Evolutionary conservation across 2,329 filamentous ascomycete genomes (phyloP), one percentile per base, ranked within the genome.

Genomic region (Cryphonectria naterciae): DNA sequence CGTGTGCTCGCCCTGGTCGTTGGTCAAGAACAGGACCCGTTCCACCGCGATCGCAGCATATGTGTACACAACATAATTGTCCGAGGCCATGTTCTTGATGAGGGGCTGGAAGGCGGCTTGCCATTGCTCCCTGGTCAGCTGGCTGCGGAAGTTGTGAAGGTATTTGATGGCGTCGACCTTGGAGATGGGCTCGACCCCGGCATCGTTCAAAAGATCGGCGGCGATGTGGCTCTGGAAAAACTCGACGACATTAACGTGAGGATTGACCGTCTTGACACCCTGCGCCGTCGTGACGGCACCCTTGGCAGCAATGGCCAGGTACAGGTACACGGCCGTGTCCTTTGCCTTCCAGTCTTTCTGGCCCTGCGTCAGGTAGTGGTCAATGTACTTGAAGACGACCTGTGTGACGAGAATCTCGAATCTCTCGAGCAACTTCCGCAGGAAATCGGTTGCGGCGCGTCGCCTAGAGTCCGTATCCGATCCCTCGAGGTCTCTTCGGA

Each of bases 121-220:
- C 94, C 96, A 98, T 80, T 98, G 93, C 46, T 95, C 91, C 79
- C 93, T 93, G 25, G 94, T 95, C 73, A 99, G 87, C 78, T 98
- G 94, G 79, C 94, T 97, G 77, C 96, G 92, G 89, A 99, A 99
- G 61, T 92, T 93, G 85, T 99, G 97, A 54, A 99, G 88, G 79
- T 95, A 99, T 81, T 98, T 99, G 86, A 99, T 97, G 25, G 95
- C 95, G 80, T 98, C 96, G 22, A 99, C 95, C 84, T 97, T 97
- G 76, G 97, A 87, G 72, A 99, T 95, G 11, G 94, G 92, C 76
- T 97, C 89, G 1, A 92, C 88, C 2, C 86, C 87, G 41, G 87
- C 85, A 46, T 89, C 85, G n/a, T 88, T 86, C 72, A 97, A 85
- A 56, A 99, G 85, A 80, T 99, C 96, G n/a, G 90, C 87, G 15